Conservation (phyloP, 2,329 filamentous ascomycete genomes). For the Arthroderma sp. region DNA sequence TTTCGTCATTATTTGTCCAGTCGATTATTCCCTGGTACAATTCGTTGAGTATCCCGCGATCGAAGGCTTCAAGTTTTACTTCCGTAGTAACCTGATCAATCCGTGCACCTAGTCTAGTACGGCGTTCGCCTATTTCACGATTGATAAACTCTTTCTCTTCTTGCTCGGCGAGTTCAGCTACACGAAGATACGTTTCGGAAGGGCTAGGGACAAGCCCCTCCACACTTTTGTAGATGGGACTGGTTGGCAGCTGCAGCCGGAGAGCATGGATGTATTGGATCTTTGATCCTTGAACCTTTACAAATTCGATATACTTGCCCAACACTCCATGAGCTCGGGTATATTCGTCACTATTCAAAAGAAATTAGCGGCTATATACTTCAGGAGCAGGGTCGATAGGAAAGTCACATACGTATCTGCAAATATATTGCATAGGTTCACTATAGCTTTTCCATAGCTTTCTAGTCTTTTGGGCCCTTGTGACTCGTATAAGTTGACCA, state of each 20-base stretch:
- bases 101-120: slow-evolving; percentile 74
- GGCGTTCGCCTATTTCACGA: slow-evolving; percentile 73
- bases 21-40: slow-evolving; percentile 76
- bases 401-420: slow-evolving; percentile 44
- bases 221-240: slow-evolving; percentile 66
- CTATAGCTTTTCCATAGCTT: slow-evolving; percentile 60
- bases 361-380: not conserved
- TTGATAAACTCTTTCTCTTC: slow-evolving; percentile 87
- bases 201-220: slow-evolving; percentile 76
- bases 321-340: slow-evolving; percentile 52
- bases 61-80: slow-evolving; percentile 74
- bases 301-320: slow-evolving; percentile 67
- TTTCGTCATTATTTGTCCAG: slow-evolving; percentile 78
- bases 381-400: not conserved
- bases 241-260: slow-evolving; percentile 63
- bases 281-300: slow-evolving; percentile 58
- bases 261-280: slow-evolving; percentile 66
- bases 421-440: slow-evolving; percentile 65
- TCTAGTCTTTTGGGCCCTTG: slow-evolving; percentile 57
- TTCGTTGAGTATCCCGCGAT: slow-evolving; percentile 61
- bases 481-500: slow-evolving; percentile 74
- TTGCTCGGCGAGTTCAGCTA: slow-evolving; percentile 70
- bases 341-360: slow-evolving; percentile 43
- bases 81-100: slow-evolving; percentile 73
- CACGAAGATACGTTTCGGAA: slow-evolving; percentile 63